Conservation (phyloP, 164 flowering plant genomes). For the Cinnamomum chago region DNA sequence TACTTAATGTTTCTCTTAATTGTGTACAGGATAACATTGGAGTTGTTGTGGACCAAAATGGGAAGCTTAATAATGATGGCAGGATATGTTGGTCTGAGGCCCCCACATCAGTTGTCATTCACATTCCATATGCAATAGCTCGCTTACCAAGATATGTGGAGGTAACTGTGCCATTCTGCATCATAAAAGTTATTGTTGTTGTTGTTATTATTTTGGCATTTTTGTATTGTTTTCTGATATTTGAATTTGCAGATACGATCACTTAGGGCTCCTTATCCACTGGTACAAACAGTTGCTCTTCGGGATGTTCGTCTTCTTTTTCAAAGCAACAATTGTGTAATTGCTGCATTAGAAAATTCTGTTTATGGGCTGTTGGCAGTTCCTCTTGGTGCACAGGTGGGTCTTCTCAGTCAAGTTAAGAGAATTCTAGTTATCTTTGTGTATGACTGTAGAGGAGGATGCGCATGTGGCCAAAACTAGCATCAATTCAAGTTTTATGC, state of each 20-base stretch:
- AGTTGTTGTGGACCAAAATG: constrained; percentile 92
- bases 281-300: constrained; percentile 88
- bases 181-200: too few relatives aligned
- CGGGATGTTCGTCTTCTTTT: constrained; percentile 63
- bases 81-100: constrained; percentile 98
- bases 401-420: background rate
- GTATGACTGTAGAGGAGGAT: too few relatives aligned
- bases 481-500: too few relatives aligned
- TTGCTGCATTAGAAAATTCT: constrained; percentile 73
- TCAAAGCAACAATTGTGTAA: constrained; percentile 47
- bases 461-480: too few relatives aligned
- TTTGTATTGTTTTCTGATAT: background rate
- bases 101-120: constrained; percentile 67
- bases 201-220: background rate
- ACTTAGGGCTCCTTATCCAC: constrained; percentile 80
- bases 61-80: constrained; percentile 91
- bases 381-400: constrained; percentile 98
- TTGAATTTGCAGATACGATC: constrained; percentile 72
- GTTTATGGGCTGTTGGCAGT: constrained; percentile 83
- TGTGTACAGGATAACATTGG: constrained; percentile 84
- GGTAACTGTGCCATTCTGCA: constrained; percentile 37
- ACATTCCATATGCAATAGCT: constrained; percentile 84
- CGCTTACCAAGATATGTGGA: constrained; percentile 84
- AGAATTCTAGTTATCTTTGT: too few relatives aligned
- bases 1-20: constrained; percentile 2